phyloP scores from a whole-genome alignment of 805 yeast species.

The Kodamaea lidongshanica region DNA sequence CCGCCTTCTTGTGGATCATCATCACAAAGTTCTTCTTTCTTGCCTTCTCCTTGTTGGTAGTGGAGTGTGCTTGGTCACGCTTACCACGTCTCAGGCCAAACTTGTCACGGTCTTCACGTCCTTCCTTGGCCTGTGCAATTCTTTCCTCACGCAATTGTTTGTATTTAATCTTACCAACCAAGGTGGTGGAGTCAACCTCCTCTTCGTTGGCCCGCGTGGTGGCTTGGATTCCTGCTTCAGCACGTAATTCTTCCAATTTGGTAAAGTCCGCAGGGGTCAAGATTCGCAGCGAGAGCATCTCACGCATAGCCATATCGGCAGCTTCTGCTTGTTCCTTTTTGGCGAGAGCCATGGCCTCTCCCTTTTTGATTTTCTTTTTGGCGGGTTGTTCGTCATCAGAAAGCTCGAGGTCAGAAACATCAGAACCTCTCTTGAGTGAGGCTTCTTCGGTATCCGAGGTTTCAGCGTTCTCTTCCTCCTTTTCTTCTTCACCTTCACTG shows the following conservation, averaged over 20 bases:
- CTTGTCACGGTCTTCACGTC: conserved; percentile 87
- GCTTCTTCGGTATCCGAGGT: conserved; percentile 17
- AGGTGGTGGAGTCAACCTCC: conserved; percentile 67
- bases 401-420: conserved; percentile 4
- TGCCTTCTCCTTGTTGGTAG: conserved; percentile 93
- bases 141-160: conserved; percentile 89
- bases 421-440: too few relatives aligned
- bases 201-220: conserved; percentile 77
- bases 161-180: conserved; percentile 74
- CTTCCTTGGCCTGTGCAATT: conserved; percentile 79
- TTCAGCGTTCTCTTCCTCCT: conserved; percentile 27
- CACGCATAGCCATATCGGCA: conserved; percentile 34
- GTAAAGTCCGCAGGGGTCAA: conserved; percentile 98
- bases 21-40: conserved; percentile 98
- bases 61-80: conserved; percentile 70
- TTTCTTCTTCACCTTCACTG: conserved; percentile 34
- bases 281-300: conserved; percentile 65
- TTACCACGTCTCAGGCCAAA: conserved; percentile 86
- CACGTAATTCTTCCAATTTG: conserved; percentile 79
- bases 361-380: conserved; percentile 20
- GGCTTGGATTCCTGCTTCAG: conserved; percentile 77
- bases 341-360: conserved; percentile 14
- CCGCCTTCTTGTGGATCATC: conserved; percentile 95
- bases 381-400: conserved; percentile 10
- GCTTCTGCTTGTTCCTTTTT: conserved; percentile 21